Evolutionary conservation across 768 basidiomycete species (phyloP), one percentile per base, ranked within the genome.

Genomic region (Daedaleopsis sinensis): DNA sequence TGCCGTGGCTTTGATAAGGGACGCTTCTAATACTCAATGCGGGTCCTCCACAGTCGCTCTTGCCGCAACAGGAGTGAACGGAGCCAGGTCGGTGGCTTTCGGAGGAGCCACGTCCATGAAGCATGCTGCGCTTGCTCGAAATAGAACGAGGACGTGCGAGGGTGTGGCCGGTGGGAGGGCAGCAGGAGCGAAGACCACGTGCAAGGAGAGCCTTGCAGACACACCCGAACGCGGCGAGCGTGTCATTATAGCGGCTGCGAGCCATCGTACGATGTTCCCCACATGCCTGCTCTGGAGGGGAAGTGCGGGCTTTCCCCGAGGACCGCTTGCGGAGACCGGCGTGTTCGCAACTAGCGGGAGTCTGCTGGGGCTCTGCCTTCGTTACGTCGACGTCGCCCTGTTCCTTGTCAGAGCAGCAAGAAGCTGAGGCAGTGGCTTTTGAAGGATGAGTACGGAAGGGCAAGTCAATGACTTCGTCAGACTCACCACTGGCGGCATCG

Each of bases 181-280:
- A 72, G 63, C 71, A 72, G 5, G 69, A 67, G 47, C 63, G 64
- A 12, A 72, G 58, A 21, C 71, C 71, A 19, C 67, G 68, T 1
- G 68, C 68, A 15, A 72, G 64, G 48, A 72, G 56, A 1, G 70
- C 71, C 57, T 58, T 65, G 68, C 71, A 72, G 39, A 72, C 57
- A 58, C 71, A 72, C 3, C 71, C 71, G 55, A 72, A 72, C 8
- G 70, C 68, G 2, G 69, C 56, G 13, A 72, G 66, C 10, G 71
- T 72, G 44, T 69, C 68, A 43, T 65, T 68, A 55, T 72, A 66
- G 52, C 70, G 68, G 54, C 52, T 68, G 21, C 58, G 69, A 10
- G 68, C 71, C 37, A 69, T 58, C 1, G 65, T 63, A 55, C 54
- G 63, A 55, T 72, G 71, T 36, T 68, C 63, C 37, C 67, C 68